Evolutionary conservation across 2,329 filamentous ascomycete species (phyloP).

Genomic region (Phaeosphaeriaceae sp.): DNA sequence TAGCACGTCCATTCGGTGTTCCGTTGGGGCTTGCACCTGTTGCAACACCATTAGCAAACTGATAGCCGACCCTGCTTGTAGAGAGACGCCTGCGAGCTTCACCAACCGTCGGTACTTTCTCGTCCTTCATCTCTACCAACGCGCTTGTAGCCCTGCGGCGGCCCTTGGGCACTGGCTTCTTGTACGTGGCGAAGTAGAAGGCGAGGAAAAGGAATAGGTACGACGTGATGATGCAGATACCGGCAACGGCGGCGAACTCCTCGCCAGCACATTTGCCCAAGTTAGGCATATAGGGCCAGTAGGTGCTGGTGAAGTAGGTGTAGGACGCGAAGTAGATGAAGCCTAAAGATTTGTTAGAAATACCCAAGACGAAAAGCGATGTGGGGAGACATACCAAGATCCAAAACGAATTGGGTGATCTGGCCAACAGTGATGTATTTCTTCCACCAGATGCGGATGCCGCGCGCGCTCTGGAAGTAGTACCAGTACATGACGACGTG

Average conservation of each 20-base stretch:
- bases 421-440: slow-evolving; percentile 98
- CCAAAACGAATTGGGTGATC: slow-evolving; percentile 96
- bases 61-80: slow-evolving; percentile 49
- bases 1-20: slow-evolving; percentile 63
- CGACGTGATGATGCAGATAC: slow-evolving; percentile 88
- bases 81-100: slow-evolving; percentile 59
- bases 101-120: slow-evolving; percentile 65
- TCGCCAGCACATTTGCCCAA: slow-evolving; percentile 88
- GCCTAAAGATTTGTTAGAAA: slow-evolving; percentile 58
- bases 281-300: slow-evolving; percentile 86
- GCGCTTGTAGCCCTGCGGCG: slow-evolving; percentile 81
- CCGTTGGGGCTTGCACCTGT: slow-evolving; percentile 60
- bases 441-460: slow-evolving; percentile 99
- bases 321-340: slow-evolving; percentile 99
- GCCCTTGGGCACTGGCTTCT: slow-evolving; percentile 78
- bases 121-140: slow-evolving; percentile 81
- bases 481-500: slow-evolving; percentile 99
- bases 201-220: slow-evolving; percentile 99
- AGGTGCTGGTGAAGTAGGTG: slow-evolving; percentile 94
- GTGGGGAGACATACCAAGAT: slow-evolving; percentile 72
- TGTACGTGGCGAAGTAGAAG: slow-evolving; percentile 98
- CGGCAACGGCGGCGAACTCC: slow-evolving; percentile 93
- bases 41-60: slow-evolving; percentile 47
- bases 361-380: background rate
- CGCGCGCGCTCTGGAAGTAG: slow-evolving; percentile 98